Evolutionary conservation across 1,284 basidiomycete genomes (phyloP).

Genomic region (Ustilago loliicola): DNA sequence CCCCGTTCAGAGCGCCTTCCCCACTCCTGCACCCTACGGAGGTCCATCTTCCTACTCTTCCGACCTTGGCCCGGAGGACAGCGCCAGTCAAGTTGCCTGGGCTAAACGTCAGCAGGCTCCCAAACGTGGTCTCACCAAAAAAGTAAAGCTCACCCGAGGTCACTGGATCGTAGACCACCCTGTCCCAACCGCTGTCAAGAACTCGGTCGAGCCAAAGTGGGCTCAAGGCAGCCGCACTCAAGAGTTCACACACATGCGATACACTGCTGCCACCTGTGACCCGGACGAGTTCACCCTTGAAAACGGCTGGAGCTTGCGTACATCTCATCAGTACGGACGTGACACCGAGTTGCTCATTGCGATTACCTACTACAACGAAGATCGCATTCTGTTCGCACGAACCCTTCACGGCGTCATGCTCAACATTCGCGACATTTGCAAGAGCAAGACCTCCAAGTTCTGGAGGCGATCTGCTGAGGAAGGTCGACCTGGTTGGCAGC

Average conservation of each 20-base stretch:
- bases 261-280: conserved; percentile 84
- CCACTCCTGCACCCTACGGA: conserved; percentile 40
- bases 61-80: conserved; percentile 52
- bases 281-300: conserved; percentile 85
- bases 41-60: conserved; percentile 43
- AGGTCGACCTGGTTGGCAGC: conserved; percentile 83
- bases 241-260: conserved; percentile 93
- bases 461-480: conserved; percentile 79
- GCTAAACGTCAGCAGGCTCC: conserved; percentile 69
- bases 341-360: conserved; percentile 90
- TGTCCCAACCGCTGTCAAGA: conserved; percentile 88
- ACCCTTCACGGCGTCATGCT: conserved; percentile 96
- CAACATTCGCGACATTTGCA: conserved; percentile 98
- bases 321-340: conserved; percentile 84
- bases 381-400: conserved; percentile 81
- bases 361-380: conserved; percentile 82
- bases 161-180: conserved; percentile 72
- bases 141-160: conserved; percentile 86
- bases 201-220: conserved; percentile 87
- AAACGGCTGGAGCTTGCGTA: conserved; percentile 83
- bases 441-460: conserved; percentile 92
- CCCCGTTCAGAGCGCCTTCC: conserved; percentile 23
- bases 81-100: conserved; percentile 65
- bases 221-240: conserved; percentile 63
- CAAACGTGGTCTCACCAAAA: conserved; percentile 74